Evolutionary conservation across 495 filamentous ascomycete species (phyloP), one percentile per base, ranked within the genome.

Genomic region (Annulohypoxylon moriforme): DNA sequence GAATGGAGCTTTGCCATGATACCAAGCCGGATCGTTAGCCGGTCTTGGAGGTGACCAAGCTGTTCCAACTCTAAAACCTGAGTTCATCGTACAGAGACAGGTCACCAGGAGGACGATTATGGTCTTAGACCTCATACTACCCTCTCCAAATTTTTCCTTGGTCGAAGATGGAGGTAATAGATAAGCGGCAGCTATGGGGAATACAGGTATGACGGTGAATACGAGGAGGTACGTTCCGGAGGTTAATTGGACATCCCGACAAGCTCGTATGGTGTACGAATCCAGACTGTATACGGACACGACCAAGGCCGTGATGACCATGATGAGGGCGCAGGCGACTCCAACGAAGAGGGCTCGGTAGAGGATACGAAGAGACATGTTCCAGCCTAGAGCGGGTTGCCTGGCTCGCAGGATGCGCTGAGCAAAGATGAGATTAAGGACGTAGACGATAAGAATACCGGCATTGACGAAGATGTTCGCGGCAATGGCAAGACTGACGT

Each of bases 341-440:
- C 90, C 80, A 24, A 78, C 78, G 75, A 91, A 94, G 25, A 93
- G 75, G 2, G 72, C 65, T 56, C 83, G 83, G 75, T 93, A 90
- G 6, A 79, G 55, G 13, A 80, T 67, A 0, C 82, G 81, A 38
- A 89, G 78, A 8, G 76, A 44, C 1, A 68, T 81, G 40, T 87
- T 81, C 91, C 91, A 93, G 27, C 93, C 93, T 47, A 93, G 71
- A 2, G 77, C 72, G 0, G 93, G 95, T 55, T 94, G 91, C 8
- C 85, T 85, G 1, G 91, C 92, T 42, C 94, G 85, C 4, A 95
- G 67, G 40, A 97, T 88, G 31, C 94, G 89, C 75, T 95, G 92
- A 0, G 91, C 84, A 72, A 93, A 94, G 73, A 96, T 83, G 44
- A 97, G 81, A 76, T 97, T 96, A 75, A 93, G 77, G 66, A 97